Evolutionary conservation across 495 filamentous ascomycete genomes (phyloP).

Genomic region (Chaetomium cochliodes): DNA sequence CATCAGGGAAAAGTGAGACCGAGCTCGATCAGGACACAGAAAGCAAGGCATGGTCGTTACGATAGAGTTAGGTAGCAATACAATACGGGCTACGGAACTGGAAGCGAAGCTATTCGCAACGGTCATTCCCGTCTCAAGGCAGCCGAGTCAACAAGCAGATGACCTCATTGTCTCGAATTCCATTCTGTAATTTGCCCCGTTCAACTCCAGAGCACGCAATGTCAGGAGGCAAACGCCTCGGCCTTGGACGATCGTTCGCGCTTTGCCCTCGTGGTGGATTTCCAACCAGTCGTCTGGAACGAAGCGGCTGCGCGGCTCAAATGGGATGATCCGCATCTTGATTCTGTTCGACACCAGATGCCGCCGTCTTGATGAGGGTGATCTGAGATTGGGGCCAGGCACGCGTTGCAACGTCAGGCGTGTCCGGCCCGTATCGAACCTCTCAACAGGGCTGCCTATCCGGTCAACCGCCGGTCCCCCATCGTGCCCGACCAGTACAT

Average conservation of each 20-base stretch:
- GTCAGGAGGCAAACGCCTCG: constrained; percentile 1
- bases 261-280: constrained; percentile 23
- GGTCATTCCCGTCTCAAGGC: not conserved
- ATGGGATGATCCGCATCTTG: constrained; percentile 1
- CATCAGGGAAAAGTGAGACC: not conserved
- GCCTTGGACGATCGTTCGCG: constrained; percentile 19
- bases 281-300: constrained; percentile 22
- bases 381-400: not conserved
- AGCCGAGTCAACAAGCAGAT: not conserved
- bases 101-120: constrained; percentile 24
- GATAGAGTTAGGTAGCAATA: not conserved
- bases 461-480: not conserved
- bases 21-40: not conserved
- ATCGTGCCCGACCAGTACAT: too few species aligned
- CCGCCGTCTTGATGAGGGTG: not conserved
- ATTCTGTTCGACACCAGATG: not conserved
- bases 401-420: not conserved
- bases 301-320: constrained; percentile 22
- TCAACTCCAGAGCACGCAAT: not conserved
- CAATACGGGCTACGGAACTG: not conserved
- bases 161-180: constrained; percentile 17
- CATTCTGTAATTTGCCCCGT: not conserved
- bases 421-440: not conserved
- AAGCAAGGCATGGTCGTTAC: not conserved
- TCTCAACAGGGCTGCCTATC: not conserved